Conservation (phyloP, 305 asterid genomes). For the Rubia peregrina region DNA sequence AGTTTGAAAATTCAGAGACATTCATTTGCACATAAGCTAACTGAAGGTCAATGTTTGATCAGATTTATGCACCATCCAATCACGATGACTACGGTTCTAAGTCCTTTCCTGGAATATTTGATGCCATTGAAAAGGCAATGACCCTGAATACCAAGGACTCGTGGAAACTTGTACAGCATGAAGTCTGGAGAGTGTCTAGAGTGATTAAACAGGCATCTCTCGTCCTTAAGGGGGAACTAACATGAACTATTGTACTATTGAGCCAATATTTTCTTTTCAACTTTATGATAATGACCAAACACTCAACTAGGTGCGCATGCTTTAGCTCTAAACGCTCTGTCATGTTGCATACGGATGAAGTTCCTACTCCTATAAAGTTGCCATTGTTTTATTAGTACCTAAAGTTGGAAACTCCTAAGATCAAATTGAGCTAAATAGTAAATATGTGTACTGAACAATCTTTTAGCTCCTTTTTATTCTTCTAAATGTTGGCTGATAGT, state of each 20-base stretch:
- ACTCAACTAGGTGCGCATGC: neutral
- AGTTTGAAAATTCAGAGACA: neutral
- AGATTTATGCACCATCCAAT: conserved; percentile 76
- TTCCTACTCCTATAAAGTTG: neutral
- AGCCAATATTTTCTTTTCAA: neutral
- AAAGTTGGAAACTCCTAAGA: neutral
- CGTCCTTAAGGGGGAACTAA: conserved; percentile 51
- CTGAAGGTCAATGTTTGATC: conserved; percentile 14
- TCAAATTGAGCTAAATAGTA: neutral
- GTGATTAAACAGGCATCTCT: conserved; percentile 72
- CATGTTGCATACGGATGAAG: neutral
- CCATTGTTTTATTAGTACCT: neutral
- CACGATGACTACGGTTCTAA: conserved; percentile 65
- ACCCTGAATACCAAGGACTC: conserved; percentile 30
- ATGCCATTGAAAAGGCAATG: conserved; percentile 55
- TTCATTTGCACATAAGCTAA: neutral
- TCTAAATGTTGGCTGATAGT: neutral
- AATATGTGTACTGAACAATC: neutral
- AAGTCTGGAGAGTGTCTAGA: conserved; percentile 82
- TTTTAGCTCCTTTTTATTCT: neutral
- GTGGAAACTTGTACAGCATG: conserved; percentile 68
- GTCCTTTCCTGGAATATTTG: conserved; percentile 62
- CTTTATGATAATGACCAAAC: neutral
- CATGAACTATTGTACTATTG: conserved; percentile 20
- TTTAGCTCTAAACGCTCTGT: neutral